Base-by-base conservation (phyloP, 2,329 filamentous ascomycete genomes). In the Aspergillus piperis region DNA sequence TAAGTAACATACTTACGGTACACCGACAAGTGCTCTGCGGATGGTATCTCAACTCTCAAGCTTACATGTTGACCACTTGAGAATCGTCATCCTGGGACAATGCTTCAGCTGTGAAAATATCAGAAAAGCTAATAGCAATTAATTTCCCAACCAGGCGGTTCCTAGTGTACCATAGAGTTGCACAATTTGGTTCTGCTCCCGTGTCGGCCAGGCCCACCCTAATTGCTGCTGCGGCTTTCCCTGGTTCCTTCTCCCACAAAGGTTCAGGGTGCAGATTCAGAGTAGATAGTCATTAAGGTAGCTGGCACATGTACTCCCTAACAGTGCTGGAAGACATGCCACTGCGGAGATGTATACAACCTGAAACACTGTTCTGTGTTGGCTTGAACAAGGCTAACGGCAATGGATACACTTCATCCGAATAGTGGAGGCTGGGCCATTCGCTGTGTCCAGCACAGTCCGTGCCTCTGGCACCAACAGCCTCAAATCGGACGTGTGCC, bases 391-490 rank as follows among this genome's bases (percentile, higher is more conserved):
- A 23, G n/a, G 15, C 23, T 15, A 25, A n/a, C 30, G 13, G 27
- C 23, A 17, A 27, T 30, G 53, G 50, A 44, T n/a, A 54, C 52
- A 54, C 15, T 32, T 54, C 52, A 54, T 17, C 52, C 15, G 41
- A 27, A 47, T 47, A 44, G 23, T 47, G 39, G 53, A 55, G 39
- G 27, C 23, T 36, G 42, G 39, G 23, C 42, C 39, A 47, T 44
- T 55, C 23, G 41, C n/a, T 13, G n/a, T 55, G 53, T 41, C 53
- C 53, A 42, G 42, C 38, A 23, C 23, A 42, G 21, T 44, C 23
- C 52, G 41, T 54, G 52, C 38, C 27, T 54, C 52, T 54, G 52
- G 52, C 53, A 55, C 53, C 42, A 55, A 55, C 53, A 55, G 53
- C 53, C 53, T 55, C 39, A 19, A 52, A 25, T 27, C 30, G n/a